These are phyloP conservation scores for Nakaseomyces delphensis DNA, from an alignment of 1,139 yeast species.

Conservation along the genomic window DNA sequence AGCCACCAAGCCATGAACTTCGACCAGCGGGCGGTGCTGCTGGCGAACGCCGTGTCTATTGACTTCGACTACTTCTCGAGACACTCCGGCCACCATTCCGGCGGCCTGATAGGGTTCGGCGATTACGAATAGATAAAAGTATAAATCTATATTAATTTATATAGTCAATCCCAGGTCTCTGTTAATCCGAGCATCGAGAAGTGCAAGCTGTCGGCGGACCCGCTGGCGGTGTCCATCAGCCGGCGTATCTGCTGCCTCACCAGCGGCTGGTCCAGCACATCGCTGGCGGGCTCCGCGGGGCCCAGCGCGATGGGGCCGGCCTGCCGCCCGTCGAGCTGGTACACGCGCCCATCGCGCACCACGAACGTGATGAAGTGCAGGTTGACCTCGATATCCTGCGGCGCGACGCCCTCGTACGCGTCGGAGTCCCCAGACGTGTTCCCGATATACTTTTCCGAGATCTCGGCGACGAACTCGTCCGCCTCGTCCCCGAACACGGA, in stretches of 20 bases:
- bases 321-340: constrained; percentile 79
- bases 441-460: constrained; percentile 17
- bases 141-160: not conserved
- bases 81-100: constrained; percentile 49
- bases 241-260: constrained; percentile 51
- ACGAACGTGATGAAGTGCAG: constrained; percentile 76
- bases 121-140: constrained; percentile 13
- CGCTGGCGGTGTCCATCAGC: constrained; percentile 58
- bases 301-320: constrained; percentile 68
- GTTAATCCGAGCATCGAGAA: constrained; percentile 64
- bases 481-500: constrained; percentile 47
- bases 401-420: too few relatives aligned
- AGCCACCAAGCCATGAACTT: constrained; percentile 40
- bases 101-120: constrained; percentile 34
- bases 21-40: constrained; percentile 76
- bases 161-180: constrained; percentile 38
- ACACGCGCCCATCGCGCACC: constrained; percentile 49
- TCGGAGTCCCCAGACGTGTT: too few relatives aligned
- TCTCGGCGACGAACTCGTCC: constrained; percentile 22
- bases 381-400: constrained; percentile 52
- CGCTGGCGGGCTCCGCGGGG: constrained; percentile 30
- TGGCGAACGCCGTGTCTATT: constrained; percentile 82
- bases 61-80: constrained; percentile 94
- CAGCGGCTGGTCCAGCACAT: constrained; percentile 46
- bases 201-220: constrained; percentile 43